Conservation (phyloP, 2,329 filamentous ascomycete genomes). For the Colletotrichum sp. region DNA sequence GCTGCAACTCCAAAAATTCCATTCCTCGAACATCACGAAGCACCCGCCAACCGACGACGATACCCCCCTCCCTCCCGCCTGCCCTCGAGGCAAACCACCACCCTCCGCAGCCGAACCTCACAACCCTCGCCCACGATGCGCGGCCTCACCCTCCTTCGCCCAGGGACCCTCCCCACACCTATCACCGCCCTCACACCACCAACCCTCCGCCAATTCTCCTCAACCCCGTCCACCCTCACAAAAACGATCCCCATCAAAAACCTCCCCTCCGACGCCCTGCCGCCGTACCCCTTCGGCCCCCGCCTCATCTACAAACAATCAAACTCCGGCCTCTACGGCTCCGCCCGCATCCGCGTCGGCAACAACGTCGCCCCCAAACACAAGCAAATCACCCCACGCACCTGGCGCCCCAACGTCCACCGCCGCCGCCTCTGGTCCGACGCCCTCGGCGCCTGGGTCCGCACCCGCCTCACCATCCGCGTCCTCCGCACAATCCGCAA, state of each 20-base stretch:
- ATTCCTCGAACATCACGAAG: background rate
- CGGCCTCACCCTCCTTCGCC: background rate
- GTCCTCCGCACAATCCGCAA: constrained; percentile 80
- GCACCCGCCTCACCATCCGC: constrained; percentile 71
- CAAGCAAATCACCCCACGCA: constrained; percentile 72
- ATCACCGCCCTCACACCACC: background rate
- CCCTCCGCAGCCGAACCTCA: constrained; percentile 20
- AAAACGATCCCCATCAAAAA: constrained; percentile 49
- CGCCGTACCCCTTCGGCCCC: constrained; percentile 75
- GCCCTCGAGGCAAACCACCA: background rate
- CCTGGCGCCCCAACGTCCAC: constrained; percentile 79
- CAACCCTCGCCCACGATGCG: background rate
- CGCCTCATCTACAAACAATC: constrained; percentile 79
- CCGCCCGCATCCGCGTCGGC: constrained; percentile 75
- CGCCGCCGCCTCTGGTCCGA: constrained; percentile 71
- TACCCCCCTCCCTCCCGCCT: background rate
- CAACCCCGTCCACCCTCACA: constrained; percentile 35
- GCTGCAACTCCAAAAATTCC: constrained; percentile 11
- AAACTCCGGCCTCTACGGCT: constrained; percentile 76
- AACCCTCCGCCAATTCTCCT: constrained; percentile 35
- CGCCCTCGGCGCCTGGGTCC: constrained; percentile 65
- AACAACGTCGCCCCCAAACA: constrained; percentile 75
- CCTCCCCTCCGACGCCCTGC: constrained; percentile 55
- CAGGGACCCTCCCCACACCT: background rate
- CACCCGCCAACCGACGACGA: background rate